phyloP scores from a whole-genome alignment of 2,329 filamentous ascomycete species.

The Mycosphaerella sp. region DNA sequence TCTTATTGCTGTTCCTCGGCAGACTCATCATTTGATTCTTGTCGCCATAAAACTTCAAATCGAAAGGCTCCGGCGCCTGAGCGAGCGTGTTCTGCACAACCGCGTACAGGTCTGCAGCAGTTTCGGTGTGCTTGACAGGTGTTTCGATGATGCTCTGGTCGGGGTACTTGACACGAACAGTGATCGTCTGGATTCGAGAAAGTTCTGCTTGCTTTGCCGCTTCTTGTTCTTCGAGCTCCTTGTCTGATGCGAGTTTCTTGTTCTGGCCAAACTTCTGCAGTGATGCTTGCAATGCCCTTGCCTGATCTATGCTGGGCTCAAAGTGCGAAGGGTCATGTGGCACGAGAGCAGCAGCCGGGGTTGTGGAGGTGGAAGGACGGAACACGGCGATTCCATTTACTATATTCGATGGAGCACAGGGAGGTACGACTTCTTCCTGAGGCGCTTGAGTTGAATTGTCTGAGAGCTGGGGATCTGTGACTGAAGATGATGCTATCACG shows the following conservation, averaged over 20 bases:
- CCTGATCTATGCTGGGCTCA: conserved; percentile 67
- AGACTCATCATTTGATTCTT: conserved; percentile 33
- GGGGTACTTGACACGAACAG: conserved; percentile 78
- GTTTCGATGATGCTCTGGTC: conserved; percentile 74
- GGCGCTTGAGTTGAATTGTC: conserved; percentile 2
- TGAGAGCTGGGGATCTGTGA: conserved; percentile 12
- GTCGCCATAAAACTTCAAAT: conserved; percentile 58
- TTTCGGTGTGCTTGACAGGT: conserved; percentile 62
- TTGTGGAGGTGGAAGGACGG: conserved; percentile 66
- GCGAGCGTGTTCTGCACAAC: conserved; percentile 69
- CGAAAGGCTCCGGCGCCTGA: conserved; percentile 55
- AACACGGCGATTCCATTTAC: conserved; percentile 51
- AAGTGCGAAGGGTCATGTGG: conserved; percentile 69
- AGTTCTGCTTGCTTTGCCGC: conserved; percentile 60
- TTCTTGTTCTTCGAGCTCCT: conserved; percentile 67
- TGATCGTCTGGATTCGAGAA: conserved; percentile 60
- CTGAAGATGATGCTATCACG: conserved; percentile 30
- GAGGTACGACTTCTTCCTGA: background rate
- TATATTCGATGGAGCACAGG: conserved; percentile 14
- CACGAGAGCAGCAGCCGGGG: conserved; percentile 64
- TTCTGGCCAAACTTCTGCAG: conserved; percentile 61
- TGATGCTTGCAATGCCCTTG: conserved; percentile 64
- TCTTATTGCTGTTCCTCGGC: conserved; percentile 35
- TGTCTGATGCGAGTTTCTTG: conserved; percentile 72
- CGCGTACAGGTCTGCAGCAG: conserved; percentile 64